Conservation (phyloP, 179 eudicot species). For the Corrigiola litoralis region DNA sequence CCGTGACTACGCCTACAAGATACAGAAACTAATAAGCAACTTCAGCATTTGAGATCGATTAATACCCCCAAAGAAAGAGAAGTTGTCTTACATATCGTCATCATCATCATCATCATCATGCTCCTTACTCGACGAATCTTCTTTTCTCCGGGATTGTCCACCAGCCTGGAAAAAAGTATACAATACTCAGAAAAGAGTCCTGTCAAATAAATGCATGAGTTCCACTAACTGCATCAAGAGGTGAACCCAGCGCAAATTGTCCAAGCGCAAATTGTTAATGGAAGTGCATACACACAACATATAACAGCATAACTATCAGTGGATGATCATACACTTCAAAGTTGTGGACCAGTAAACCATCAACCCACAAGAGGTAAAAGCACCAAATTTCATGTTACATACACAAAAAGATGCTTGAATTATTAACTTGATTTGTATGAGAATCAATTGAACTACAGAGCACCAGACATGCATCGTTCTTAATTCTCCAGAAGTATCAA, state of each 20-base stretch:
- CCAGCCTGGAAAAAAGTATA: slow-evolving; percentile 25
- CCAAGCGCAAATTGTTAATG: neutral
- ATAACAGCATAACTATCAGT: neutral
- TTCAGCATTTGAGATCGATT: neutral
- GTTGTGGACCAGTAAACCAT: neutral
- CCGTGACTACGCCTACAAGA: slow-evolving; percentile 35
- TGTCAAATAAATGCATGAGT: too few species aligned
- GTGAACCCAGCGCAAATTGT: neutral
- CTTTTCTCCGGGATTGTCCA: slow-evolving; percentile 25
- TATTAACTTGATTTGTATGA: neutral
- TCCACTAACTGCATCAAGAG: neutral
- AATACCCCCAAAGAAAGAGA: neutral
- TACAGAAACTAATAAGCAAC: neutral
- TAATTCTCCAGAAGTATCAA: neutral
- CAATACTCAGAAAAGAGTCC: neutral
- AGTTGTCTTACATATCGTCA: slow-evolving; percentile 38
- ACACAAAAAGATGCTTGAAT: neutral
- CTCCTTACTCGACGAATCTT: slow-evolving; percentile 39
- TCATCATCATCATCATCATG: slow-evolving; percentile 39
- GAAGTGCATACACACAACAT: too few species aligned
- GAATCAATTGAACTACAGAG: neutral
- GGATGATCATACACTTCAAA: neutral
- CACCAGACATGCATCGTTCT: neutral
- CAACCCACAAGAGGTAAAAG: neutral
- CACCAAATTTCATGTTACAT: neutral